Evolutionary conservation across 352 stramenopile species (phyloP), one percentile per base, ranked within the genome.

Genomic region (Phytophthora fragariae): DNA sequence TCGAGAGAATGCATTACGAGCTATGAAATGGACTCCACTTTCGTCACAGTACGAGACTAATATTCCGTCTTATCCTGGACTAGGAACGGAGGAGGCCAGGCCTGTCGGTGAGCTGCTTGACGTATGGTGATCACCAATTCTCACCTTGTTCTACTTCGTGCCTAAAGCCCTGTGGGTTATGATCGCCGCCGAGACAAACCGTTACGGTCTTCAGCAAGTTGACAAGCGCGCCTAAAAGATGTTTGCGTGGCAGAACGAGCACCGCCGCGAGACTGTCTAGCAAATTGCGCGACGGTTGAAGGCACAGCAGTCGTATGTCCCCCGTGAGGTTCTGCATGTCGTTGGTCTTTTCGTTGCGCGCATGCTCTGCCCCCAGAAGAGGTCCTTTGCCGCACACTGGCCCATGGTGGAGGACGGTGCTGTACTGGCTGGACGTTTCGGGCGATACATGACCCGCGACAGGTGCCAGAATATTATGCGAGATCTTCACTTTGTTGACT

Each of bases 141-240:
- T 52, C 10, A 65, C 59, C 1, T 75, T 82, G 41, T 77, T 77
- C 39, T 70, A 62, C 27, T 75, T 77, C 35, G 61, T 82, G 35
- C 64, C 70, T 1, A 70, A 71, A 14, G 63, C 46, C 2, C 1
- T 71, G 7, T 65, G 55, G 64, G 47, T 65, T 9, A 21, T n/a
- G 29, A 71, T 61, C 27, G 39, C 37, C 2, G 17, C 11, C 0
- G 67, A 77, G 49, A 72, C 55, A 12, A 82, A 79, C 31, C 66
- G 52, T 3, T 76, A 75, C 68, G n/a, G 62, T n/a, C 46, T 57
- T 3, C 71, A 79, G 61, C 68, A 57, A 35, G 27, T 68, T 19
- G 24, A 10, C 14, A n/a, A 27, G 29, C 53, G 53, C 17, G 62
- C 52, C 11, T 0, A 12, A 12, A 12, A 56, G 9, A 68, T 68